Conservation (phyloP, 441 rosid genomes). For the Gossypium lobatum region DNA sequence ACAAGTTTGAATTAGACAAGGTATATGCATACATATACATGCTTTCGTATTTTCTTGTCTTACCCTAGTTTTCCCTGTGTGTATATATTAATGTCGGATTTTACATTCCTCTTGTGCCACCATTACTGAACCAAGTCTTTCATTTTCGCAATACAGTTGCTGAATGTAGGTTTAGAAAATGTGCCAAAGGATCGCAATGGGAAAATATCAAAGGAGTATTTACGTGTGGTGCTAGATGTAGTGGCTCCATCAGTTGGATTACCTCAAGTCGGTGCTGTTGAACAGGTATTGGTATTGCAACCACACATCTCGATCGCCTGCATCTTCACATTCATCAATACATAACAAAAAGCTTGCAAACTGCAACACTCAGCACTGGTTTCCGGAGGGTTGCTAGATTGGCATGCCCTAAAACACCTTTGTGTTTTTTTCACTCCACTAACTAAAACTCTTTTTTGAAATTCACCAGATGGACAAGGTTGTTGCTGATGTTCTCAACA, state of each 20-base stretch:
- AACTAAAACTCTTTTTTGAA: background rate
- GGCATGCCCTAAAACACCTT: no score
- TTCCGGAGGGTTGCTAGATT: background rate
- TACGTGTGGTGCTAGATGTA: slow-evolving; percentile 56
- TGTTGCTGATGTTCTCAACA: slow-evolving; percentile 42
- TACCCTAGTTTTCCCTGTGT: no score
- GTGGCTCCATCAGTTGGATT: slow-evolving; percentile 67
- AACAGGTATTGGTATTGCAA: slow-evolving; percentile 41
- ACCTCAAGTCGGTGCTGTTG: slow-evolving; percentile 77
- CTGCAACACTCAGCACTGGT: background rate
- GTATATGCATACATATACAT: slow-evolving; percentile 23
- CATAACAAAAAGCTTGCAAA: background rate
- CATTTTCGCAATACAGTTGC: slow-evolving; percentile 33
- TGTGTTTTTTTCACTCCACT: background rate
- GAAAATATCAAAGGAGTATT: slow-evolving; percentile 56
- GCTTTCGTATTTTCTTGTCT: background rate
- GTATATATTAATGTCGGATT: background rate
- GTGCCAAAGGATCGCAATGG: slow-evolving; percentile 64
- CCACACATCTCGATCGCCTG: background rate
- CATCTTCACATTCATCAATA: background rate
- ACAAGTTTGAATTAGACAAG: slow-evolving; percentile 87
- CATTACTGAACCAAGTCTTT: background rate
- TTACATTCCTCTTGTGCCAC: background rate
- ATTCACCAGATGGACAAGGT: slow-evolving; percentile 61
- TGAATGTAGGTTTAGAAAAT: slow-evolving; percentile 49